These are phyloP conservation scores for Tricholoma sp. DNA, from an alignment of 768 basidiomycete species.

Conservation along the genomic window DNA sequence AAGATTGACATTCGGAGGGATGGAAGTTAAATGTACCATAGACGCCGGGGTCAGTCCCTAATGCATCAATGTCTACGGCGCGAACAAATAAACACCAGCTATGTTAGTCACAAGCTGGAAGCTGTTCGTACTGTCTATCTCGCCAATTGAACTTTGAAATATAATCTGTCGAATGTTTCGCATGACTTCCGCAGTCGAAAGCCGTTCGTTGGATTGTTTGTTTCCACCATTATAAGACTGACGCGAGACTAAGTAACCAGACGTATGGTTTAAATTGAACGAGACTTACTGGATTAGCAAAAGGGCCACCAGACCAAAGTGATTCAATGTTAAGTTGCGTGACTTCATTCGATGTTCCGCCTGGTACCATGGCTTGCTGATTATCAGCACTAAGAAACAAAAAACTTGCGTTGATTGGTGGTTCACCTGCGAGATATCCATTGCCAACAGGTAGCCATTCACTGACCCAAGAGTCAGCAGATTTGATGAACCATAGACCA, in stretches of 20 bases:
- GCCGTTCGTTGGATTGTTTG: constrained; percentile 39
- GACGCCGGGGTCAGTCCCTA: constrained; percentile 50
- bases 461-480: constrained; percentile 49
- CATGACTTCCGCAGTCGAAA: constrained; percentile 44
- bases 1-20: not conserved
- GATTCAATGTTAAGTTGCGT: constrained; percentile 73
- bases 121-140: constrained; percentile 44
- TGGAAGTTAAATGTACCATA: constrained; percentile 45
- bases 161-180: constrained; percentile 48
- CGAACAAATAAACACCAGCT: constrained; percentile 1
- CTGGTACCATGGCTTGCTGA: constrained; percentile 56
- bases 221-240: constrained; percentile 73
- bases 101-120: not conserved
- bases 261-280: not conserved
- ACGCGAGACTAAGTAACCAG: not conserved
- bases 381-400: not conserved
- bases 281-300: constrained; percentile 50
- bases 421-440: constrained; percentile 28
- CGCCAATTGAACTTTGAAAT: constrained; percentile 53
- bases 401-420: not conserved
- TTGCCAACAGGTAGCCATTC: constrained; percentile 71
- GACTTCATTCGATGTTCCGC: constrained; percentile 53
- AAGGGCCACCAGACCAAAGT: constrained; percentile 72
- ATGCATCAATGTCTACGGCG: constrained; percentile 44
- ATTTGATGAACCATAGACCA: constrained; percentile 62